A percentile compares a stretch with the other conserved stretches of the same genome.
Conservation (phyloP, 495 filamentous ascomycete species). For the Xylona heveae region DNA sequence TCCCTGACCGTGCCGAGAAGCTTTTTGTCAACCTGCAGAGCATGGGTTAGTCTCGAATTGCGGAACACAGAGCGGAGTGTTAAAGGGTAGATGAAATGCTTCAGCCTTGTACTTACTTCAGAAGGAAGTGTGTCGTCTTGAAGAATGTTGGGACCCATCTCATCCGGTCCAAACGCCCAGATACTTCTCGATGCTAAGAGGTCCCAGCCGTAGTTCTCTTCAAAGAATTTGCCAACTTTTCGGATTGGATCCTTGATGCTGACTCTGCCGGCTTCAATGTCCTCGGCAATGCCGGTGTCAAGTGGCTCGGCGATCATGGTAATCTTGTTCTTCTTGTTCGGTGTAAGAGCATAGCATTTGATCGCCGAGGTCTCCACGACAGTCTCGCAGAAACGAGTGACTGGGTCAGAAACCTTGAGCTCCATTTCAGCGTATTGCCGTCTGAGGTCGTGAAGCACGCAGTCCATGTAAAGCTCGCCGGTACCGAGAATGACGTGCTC, state of each 20-base stretch:
- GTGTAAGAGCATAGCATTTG: conserved; percentile 92
- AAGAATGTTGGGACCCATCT: conserved; percentile 85
- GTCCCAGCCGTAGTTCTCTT: conserved; percentile 95
- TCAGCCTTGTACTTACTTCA: conserved; percentile 26
- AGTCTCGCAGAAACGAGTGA: conserved; percentile 93
- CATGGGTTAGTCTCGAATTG: background rate
- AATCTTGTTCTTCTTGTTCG: conserved; percentile 98
- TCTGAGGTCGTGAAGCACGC: conserved; percentile 86
- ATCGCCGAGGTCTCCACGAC: conserved; percentile 95
- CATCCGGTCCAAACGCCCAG: conserved; percentile 96
- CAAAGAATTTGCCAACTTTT: conserved; percentile 89
- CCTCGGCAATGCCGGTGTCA: conserved; percentile 83
- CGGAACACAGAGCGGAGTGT: background rate
- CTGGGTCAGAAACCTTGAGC: conserved; percentile 92
- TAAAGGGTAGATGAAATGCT: background rate
- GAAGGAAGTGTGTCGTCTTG: conserved; percentile 90
- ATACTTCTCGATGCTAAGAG: conserved; percentile 83
- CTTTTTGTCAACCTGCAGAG: conserved; percentile 60
- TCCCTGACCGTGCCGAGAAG: conserved; percentile 72
- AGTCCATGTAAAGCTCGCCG: conserved; percentile 97
- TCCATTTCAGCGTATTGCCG: conserved; percentile 97
- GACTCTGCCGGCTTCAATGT: conserved; percentile 81
- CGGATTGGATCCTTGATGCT: conserved; percentile 83
- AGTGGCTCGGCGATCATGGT: conserved; percentile 95
- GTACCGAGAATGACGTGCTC: conserved; percentile 92